Percentiles rank a stretch among this genome's conserved stretches.
These are phyloP conservation scores for Wickerhamomyces sp. DNA, from an alignment of 1,139 yeast species.

Conservation along the genomic window DNA sequence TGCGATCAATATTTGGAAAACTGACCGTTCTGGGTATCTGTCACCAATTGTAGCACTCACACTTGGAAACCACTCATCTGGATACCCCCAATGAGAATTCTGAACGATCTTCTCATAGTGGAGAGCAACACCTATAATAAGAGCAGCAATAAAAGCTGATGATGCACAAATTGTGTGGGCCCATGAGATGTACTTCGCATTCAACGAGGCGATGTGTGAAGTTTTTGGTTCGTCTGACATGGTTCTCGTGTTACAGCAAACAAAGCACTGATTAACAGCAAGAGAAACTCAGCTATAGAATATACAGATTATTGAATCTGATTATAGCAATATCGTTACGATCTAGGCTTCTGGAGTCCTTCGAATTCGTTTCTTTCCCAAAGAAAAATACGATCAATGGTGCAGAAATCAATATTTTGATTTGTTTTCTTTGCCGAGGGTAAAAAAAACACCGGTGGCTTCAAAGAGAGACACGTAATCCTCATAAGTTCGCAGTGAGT, in stretches of 20 bases:
- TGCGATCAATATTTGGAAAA: constrained; percentile 79
- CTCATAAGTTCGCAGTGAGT: too few relatives aligned
- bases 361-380: too few relatives aligned
- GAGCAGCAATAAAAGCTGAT: constrained; percentile 69
- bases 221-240: constrained; percentile 1
- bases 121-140: constrained; percentile 62
- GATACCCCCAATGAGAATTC: constrained; percentile 83
- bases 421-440: too few relatives aligned
- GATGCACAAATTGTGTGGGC: constrained; percentile 70
- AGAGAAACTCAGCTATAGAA: too few relatives aligned
- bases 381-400: too few relatives aligned
- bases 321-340: too few relatives aligned
- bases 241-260: neutral
- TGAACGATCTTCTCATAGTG: constrained; percentile 85
- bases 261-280: too few relatives aligned
- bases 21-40: constrained; percentile 88
- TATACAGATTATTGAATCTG: too few relatives aligned
- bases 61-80: constrained; percentile 98
- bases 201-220: constrained; percentile 29
- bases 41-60: constrained; percentile 97
- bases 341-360: too few relatives aligned
- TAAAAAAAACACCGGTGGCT: too few relatives aligned
- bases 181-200: constrained; percentile 60
- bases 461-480: too few relatives aligned
- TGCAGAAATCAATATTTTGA: too few relatives aligned